These are phyloP conservation scores for Trametes villosa DNA, from an alignment of 768 basidiomycete genomes.

Conservation along the genomic window DNA sequence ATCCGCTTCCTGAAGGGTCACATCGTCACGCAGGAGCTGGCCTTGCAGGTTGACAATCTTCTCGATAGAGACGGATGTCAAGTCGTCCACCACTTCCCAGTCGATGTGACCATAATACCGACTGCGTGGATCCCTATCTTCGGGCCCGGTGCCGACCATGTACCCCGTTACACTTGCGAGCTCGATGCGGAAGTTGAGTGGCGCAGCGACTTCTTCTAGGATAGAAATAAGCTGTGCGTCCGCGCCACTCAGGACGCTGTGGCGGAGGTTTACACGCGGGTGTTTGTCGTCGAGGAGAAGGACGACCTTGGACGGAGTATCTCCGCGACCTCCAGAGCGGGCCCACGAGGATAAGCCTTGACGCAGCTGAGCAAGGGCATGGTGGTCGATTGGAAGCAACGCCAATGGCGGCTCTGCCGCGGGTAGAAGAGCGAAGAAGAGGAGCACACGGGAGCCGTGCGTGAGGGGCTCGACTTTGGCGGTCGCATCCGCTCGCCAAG, in stretches of 20 bases:
- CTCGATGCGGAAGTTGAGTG: background rate
- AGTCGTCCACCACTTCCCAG: no score
- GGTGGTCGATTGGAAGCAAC: no score
- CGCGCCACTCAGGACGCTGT: background rate
- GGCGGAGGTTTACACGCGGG: background rate
- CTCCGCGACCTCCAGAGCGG: background rate
- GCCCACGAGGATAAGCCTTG: background rate
- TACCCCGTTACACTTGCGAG: background rate
- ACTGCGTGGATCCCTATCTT: no score
- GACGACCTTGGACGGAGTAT: background rate
- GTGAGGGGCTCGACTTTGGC: no score
- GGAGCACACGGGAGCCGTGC: no score
- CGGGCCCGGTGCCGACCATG: no score
- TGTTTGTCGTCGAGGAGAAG: background rate
- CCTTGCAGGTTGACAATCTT: no score
- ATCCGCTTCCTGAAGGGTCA: no score
- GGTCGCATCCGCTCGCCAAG: background rate
- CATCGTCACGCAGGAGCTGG: no score
- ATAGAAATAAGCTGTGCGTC: background rate
- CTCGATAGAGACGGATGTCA: no score
- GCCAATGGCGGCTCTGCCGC: no score
- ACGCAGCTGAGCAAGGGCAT: background rate
- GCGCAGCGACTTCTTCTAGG: background rate
- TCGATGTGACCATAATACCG: background rate
- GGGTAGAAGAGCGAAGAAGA: no score